phyloP scores from a whole-genome alignment of 495 filamentous ascomycete genomes.

The Geopyxis carbonaria region DNA sequence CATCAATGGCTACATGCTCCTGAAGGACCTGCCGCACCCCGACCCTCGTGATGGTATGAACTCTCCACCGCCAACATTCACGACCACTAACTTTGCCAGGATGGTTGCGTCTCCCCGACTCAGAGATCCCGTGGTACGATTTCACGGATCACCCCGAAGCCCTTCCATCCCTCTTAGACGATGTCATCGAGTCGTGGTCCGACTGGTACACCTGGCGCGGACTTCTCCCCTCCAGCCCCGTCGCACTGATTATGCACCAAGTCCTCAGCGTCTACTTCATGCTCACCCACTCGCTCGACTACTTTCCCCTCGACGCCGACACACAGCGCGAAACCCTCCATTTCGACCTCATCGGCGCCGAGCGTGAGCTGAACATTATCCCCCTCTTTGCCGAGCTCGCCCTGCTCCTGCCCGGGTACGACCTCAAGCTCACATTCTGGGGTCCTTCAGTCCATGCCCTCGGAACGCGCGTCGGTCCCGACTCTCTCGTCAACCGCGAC shows the following conservation, averaged over 20 bases:
- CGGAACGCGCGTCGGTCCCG: not conserved
- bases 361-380: slow-evolving; percentile 1
- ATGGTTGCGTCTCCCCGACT: no score
- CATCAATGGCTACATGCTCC: no score
- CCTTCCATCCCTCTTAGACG: no score
- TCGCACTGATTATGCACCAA: slow-evolving; percentile 2
- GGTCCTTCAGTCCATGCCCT: not conserved
- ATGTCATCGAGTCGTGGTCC: no score
- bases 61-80: no score
- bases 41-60: no score
- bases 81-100: no score
- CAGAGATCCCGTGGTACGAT: no score
- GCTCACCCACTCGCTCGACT: not conserved
- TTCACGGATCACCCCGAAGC: no score
- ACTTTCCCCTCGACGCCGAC: not conserved
- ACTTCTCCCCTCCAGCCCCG: not conserved
- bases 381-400: slow-evolving; percentile 1
- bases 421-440: not conserved
- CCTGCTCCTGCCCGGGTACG: slow-evolving; percentile 1
- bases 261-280: slow-evolving; percentile 3
- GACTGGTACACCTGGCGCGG: slow-evolving; percentile 3
- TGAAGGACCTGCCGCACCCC: no score
- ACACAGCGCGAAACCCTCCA: not conserved
- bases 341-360: not conserved
- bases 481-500: not conserved